A percentile compares a stretch with the other conserved stretches of the same genome.
Conservation (phyloP, 2,329 filamentous ascomycete species). For the Metarhizium anisopliae region DNA sequence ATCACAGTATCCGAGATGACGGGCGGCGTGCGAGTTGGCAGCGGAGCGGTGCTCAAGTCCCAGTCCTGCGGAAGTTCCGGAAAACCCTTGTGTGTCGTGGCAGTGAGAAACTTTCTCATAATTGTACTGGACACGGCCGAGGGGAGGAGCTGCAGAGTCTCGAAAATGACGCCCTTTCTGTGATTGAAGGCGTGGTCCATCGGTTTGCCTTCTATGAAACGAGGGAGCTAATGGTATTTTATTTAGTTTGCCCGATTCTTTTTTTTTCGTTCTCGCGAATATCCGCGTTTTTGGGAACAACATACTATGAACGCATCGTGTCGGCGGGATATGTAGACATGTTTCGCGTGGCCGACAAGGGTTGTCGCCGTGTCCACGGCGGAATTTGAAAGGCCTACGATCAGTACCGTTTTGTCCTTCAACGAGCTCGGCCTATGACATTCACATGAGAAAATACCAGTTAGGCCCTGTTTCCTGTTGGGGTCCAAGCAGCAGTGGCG, state of each 20-base stretch:
- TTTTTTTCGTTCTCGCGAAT: background rate
- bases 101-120: slow-evolving; percentile 6
- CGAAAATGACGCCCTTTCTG: slow-evolving; percentile 13
- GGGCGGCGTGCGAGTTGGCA: slow-evolving; percentile 14
- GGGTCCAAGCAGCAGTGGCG: no score
- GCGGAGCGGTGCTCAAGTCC: slow-evolving; percentile 17
- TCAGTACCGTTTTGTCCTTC: slow-evolving; percentile 30
- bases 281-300: background rate
- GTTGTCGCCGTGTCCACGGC: slow-evolving; percentile 19
- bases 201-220: slow-evolving; percentile 23
- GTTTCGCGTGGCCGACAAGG: slow-evolving; percentile 23
- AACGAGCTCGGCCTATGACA: slow-evolving; percentile 19
- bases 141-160: slow-evolving; percentile 1
- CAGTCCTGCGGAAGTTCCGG: slow-evolving; percentile 17
- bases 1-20: slow-evolving; percentile 19
- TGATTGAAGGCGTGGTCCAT: slow-evolving; percentile 16
- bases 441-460: background rate
- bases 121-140: slow-evolving; percentile 1
- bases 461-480: background rate
- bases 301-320: slow-evolving; percentile 27
- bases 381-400: slow-evolving; percentile 34
- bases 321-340: slow-evolving; percentile 33
- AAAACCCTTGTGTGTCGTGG: slow-evolving; percentile 16
- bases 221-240: background rate
- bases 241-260: background rate